Conservation (phyloP, 2,329 filamentous ascomycete species). For the Aspergillaceae sp. region DNA sequence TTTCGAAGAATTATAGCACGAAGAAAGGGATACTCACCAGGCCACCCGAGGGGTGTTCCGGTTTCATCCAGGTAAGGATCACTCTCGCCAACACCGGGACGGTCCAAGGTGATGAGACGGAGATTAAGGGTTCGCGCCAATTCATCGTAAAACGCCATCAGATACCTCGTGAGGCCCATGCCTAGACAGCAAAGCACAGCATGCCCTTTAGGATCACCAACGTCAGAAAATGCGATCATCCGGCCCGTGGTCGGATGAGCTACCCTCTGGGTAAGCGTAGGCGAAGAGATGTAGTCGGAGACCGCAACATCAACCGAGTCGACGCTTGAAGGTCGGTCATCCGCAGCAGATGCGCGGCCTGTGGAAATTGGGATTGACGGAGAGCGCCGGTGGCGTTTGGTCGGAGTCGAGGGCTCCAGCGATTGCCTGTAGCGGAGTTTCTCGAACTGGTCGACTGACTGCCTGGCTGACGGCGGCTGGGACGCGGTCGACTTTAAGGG, state of each 20-base stretch:
- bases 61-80: slow-evolving; percentile 74
- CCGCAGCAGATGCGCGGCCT: slow-evolving; percentile 42
- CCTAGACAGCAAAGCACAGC: slow-evolving; percentile 95
- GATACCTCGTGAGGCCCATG: slow-evolving; percentile 92
- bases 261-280: slow-evolving; percentile 80
- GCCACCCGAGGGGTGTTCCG: slow-evolving; percentile 85
- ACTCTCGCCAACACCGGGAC: slow-evolving; percentile 88
- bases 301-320: slow-evolving; percentile 88
- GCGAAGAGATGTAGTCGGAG: slow-evolving; percentile 71
- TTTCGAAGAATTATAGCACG: not conserved
- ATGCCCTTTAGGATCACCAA: slow-evolving; percentile 82
- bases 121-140: slow-evolving; percentile 80
- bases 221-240: slow-evolving; percentile 90
- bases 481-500: slow-evolving; percentile 20
- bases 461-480: slow-evolving; percentile 15
- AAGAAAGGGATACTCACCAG: slow-evolving; percentile 51
- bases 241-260: slow-evolving; percentile 76
- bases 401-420: slow-evolving; percentile 20
- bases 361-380: slow-evolving; percentile 31
- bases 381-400: slow-evolving; percentile 28
- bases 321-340: slow-evolving; percentile 66
- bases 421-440: slow-evolving; percentile 19
- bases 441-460: slow-evolving; percentile 23
- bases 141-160: slow-evolving; percentile 96
- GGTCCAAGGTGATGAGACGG: slow-evolving; percentile 84